These are phyloP conservation scores for Dentipellis sp. DNA, from an alignment of 768 basidiomycete genomes.

Conservation along the genomic window DNA sequence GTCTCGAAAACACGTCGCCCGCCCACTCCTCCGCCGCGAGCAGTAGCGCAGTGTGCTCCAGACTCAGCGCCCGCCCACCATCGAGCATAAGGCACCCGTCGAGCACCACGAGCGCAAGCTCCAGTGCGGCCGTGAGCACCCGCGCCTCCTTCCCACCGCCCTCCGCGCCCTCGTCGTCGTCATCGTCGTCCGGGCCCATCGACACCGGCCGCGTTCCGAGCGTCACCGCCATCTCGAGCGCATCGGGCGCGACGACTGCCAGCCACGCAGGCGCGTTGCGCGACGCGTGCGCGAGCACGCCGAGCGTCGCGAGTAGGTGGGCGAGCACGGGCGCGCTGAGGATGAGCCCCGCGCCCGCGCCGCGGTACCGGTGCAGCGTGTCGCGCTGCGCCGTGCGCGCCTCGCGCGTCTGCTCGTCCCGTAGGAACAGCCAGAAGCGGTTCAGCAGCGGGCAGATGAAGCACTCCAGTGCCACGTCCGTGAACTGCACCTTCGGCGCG, in stretches of 20 bases:
- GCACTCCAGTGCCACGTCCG: slow-evolving; percentile 72
- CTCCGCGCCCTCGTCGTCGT: slow-evolving; percentile 11
- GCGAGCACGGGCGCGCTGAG: slow-evolving; percentile 70
- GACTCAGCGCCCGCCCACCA: slow-evolving; percentile 59
- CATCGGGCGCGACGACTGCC: slow-evolving; percentile 69
- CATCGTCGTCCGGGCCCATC: slow-evolving; percentile 25
- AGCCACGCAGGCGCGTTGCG: slow-evolving; percentile 77
- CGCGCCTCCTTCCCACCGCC: slow-evolving; percentile 50
- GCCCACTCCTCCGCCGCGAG: slow-evolving; percentile 80
- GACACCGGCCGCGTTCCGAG: slow-evolving; percentile 62
- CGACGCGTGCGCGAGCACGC: slow-evolving; percentile 75
- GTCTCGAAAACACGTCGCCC: slow-evolving; percentile 44
- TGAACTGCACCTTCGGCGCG: slow-evolving; percentile 29
- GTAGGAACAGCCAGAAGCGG: slow-evolving; percentile 91
- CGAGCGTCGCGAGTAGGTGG: slow-evolving; percentile 66
- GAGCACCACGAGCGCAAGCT: slow-evolving; percentile 67
- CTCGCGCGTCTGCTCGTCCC: slow-evolving; percentile 74
- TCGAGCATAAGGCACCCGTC: slow-evolving; percentile 73
- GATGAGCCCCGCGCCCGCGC: slow-evolving; percentile 76
- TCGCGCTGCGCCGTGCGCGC: slow-evolving; percentile 53
- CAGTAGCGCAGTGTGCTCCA: slow-evolving; percentile 68
- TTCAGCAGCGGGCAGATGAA: slow-evolving; percentile 89
- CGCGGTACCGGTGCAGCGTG: slow-evolving; percentile 48
- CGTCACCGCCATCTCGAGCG: slow-evolving; percentile 76
- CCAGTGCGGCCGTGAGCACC: slow-evolving; percentile 66